Percentiles rank a stretch among this genome's conserved stretches.
Conservation (phyloP, 2,329 filamentous ascomycete genomes). For the Aspergillus costaricaensis region DNA sequence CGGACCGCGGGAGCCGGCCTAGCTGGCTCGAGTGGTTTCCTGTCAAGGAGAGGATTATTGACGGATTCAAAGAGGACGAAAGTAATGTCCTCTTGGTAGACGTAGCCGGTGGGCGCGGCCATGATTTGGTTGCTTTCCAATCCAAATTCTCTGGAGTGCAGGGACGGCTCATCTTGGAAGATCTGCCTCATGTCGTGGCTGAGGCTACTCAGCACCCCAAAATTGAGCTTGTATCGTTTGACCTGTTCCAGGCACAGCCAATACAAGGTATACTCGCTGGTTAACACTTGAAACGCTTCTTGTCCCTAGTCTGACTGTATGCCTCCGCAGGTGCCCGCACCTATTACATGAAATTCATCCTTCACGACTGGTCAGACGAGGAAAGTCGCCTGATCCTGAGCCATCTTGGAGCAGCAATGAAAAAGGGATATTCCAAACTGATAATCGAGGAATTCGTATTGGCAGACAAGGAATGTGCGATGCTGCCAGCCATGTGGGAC, state of each 20-base stretch:
- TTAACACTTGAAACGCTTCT: no score
- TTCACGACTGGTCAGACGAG: not conserved
- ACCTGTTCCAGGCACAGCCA: conserved; percentile 11
- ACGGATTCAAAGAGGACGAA: not conserved
- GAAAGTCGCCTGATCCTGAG: not conserved
- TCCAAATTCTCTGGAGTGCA: conserved; percentile 1
- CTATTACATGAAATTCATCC: conserved; percentile 1
- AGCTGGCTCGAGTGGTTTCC: conserved; percentile 18
- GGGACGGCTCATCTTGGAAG: conserved; percentile 11
- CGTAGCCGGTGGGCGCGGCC: conserved; percentile 12
- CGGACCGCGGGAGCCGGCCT: conserved; percentile 10
- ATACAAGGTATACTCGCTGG: not conserved
- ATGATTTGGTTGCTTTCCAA: conserved; percentile 4
- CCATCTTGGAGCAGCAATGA: not conserved
- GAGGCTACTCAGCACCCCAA: not conserved
- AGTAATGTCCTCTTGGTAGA: conserved; percentile 10
- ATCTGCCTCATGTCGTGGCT: conserved; percentile 10
- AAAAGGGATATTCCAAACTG: not conserved
- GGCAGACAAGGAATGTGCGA: not conserved
- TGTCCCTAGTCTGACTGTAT: not conserved
- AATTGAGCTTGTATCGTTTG: conserved; percentile 3
- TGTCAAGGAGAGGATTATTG: conserved; percentile 8
- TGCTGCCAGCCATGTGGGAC: conserved; percentile 1
- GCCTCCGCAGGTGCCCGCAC: not conserved
- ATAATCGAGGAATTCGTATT: not conserved